Percentiles rank a stretch among this genome's conserved stretches.
These are phyloP conservation scores for Parachaetomium inaequale DNA, from an alignment of 495 filamentous ascomycete species.

Conservation along the genomic window DNA sequence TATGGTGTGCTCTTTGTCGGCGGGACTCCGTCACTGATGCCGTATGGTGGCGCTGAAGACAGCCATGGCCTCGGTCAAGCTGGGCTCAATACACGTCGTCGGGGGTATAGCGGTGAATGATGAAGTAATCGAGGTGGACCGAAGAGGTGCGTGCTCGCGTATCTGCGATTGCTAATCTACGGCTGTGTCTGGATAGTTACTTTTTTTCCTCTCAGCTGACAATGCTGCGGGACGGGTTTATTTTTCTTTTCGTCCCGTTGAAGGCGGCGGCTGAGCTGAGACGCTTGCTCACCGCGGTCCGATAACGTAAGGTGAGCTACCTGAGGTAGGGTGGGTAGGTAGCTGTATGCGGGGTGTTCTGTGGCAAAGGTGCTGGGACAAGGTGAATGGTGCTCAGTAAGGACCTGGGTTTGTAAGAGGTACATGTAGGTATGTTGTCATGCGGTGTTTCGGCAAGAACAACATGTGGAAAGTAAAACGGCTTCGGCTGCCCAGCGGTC, in stretches of 20 bases:
- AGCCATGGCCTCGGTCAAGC: conserved; percentile 23
- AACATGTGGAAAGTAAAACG: neutral
- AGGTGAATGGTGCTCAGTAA: neutral
- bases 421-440: no score
- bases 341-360: neutral
- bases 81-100: neutral
- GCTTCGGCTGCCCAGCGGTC: neutral
- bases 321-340: neutral
- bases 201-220: neutral
- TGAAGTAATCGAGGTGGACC: neutral
- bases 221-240: neutral
- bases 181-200: neutral
- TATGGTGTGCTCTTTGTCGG: conserved; percentile 11
- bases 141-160: neutral
- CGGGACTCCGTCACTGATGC: conserved; percentile 21
- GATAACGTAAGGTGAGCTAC: neutral
- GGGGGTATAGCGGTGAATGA: neutral
- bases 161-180: conserved; percentile 3
- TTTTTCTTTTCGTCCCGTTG: neutral
- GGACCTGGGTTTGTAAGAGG: neutral
- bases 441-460: neutral
- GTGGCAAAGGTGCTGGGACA: neutral
- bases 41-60: conserved; percentile 10
- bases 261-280: neutral
- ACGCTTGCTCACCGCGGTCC: neutral